These are phyloP conservation scores for Silene conica DNA, from an alignment of 148 eudicot genomes.

Conservation along the genomic window DNA sequence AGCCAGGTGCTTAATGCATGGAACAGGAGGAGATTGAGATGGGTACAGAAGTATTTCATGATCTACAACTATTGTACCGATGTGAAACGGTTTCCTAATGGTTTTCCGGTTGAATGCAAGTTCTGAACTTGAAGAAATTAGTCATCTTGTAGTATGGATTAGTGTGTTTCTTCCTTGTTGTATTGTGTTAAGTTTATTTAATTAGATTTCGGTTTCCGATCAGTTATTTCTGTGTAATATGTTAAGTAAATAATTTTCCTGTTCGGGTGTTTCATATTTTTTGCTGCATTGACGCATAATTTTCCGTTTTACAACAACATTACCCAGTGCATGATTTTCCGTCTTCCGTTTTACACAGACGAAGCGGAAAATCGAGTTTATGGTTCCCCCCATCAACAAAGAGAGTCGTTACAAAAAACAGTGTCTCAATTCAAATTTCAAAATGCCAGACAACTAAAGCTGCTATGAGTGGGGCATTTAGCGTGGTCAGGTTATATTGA, in stretches of 20 bases:
- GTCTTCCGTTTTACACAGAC: not conserved
- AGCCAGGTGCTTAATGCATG: constrained; percentile 37
- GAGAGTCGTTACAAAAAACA: too few relatives aligned
- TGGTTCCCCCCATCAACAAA: too few relatives aligned
- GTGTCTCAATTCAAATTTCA: too few relatives aligned
- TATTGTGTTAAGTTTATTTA: not conserved
- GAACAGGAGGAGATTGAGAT: constrained; percentile 41
- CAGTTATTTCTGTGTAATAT: not conserved
- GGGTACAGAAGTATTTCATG: constrained; percentile 60
- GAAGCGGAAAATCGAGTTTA: not conserved
- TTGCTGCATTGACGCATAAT: not conserved
- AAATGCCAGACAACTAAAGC: too few relatives aligned
- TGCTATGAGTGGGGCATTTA: too few relatives aligned
- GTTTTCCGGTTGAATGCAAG: constrained; percentile 45
- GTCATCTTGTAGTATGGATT: not conserved
- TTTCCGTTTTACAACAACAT: too few relatives aligned
- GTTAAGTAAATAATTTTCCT: constrained; percentile 8
- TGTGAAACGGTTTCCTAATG: constrained; percentile 44
- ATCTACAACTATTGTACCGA: constrained; percentile 55
- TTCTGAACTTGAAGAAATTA: not conserved
- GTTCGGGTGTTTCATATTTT: not conserved
- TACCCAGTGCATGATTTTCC: not conserved
- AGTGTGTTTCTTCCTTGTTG: not conserved
- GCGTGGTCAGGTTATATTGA: too few relatives aligned
- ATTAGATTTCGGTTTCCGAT: not conserved